Evolutionary conservation across 805 yeast species (phyloP).

Genomic region (Starmerella davenportii): DNA sequence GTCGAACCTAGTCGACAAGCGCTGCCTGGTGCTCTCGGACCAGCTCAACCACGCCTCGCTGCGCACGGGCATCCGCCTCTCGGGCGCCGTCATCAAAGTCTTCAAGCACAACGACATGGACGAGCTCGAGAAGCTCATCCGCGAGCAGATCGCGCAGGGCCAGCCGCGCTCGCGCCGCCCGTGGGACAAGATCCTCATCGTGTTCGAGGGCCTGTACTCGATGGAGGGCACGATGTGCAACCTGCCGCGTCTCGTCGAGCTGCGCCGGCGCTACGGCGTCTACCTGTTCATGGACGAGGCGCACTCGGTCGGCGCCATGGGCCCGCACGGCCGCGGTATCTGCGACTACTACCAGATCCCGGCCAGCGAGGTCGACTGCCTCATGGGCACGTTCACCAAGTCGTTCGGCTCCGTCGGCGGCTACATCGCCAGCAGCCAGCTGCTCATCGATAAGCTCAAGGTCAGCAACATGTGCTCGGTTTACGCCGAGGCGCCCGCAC

Average conservation of each 20-base stretch:
- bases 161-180: constrained; percentile 93
- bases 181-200: constrained; percentile 62
- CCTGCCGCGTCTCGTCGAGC: constrained; percentile 52
- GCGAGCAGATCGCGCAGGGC: constrained; percentile 80
- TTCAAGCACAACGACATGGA: constrained; percentile 85
- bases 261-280: constrained; percentile 71
- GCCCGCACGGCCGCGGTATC: constrained; percentile 83
- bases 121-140: constrained; percentile 51
- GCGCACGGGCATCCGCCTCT: constrained; percentile 79
- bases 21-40: constrained; percentile 83
- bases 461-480: constrained; percentile 51
- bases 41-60: constrained; percentile 90
- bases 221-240: constrained; percentile 64
- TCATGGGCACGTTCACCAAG: constrained; percentile 96
- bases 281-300: constrained; percentile 92
- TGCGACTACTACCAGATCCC: constrained; percentile 79
- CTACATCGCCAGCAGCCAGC: constrained; percentile 63
- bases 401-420: constrained; percentile 99
- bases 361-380: constrained; percentile 59
- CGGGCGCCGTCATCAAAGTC: constrained; percentile 84
- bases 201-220: constrained; percentile 82
- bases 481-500: constrained; percentile 76
- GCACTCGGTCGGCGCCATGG: constrained; percentile 97
- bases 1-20: constrained; percentile 62
- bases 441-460: constrained; percentile 56